Evolutionary conservation across 495 filamentous ascomycete genomes (phyloP), one percentile per base, ranked within the genome.

Genomic region (Parachaetomium inaequale): DNA sequence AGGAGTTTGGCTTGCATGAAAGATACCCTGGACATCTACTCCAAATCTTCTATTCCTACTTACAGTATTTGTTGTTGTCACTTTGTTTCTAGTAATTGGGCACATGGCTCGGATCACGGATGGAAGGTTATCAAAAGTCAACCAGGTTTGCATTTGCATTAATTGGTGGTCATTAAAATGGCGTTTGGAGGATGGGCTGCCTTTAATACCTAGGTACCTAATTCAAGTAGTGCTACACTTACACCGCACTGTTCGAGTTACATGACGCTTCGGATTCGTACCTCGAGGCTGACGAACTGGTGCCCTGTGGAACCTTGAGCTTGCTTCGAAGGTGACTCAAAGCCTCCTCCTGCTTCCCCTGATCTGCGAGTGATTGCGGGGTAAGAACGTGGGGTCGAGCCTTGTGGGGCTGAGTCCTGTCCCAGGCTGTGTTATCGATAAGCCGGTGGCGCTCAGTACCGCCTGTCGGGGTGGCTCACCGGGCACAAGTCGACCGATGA

Each of bases 361-460:
- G 21, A 46, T 46, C 7, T 46, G 43, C 40, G 5, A 7, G 1
- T 3, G 25, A 10, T 49, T 49, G 49, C 49, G 49, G 49, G 49
- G 49, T 52, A 31, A 26, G 1, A 49, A 49, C 45, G 45, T 49
- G 45, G 45, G 43, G 43, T 21, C 14, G 4, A 11, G 43, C 43
- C 43, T 49, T 49, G 45, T 26, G 21, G 23, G 45, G 45, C 45
- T 8, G 4, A 14, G 15, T 26, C 14, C 45, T 26, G 8, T 1
- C 8, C 23, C 25, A 25, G 45, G 45, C 23, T 1, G 14, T 26
- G 8, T 63, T 66, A 66, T 60, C 64, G 64, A 63, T 63, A 63
- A 59, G 52, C n/a, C 7, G 5, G 42, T 46, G 32, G 42, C 28
- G 40, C 23, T 58, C 7, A 4, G 4, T n/a, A 5, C 10, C 21